These are phyloP conservation scores for Nicotiana tabacum DNA, from an alignment of 257 asterid genomes.

Conservation along the genomic window DNA sequence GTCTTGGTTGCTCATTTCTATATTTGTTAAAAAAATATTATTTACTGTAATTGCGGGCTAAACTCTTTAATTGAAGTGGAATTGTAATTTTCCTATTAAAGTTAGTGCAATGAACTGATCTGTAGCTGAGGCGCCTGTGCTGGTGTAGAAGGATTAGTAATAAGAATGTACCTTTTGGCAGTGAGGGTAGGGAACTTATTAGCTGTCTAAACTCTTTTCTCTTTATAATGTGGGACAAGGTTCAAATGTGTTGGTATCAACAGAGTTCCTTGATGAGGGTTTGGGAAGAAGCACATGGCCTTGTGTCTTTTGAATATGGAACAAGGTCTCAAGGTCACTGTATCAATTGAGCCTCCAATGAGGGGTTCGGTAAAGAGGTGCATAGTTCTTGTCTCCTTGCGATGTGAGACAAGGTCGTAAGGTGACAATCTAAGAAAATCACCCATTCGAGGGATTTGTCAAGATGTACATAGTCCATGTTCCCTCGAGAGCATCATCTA, in stretches of 20 bases:
- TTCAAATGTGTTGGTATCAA: background rate
- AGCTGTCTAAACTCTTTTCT: background rate
- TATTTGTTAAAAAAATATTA: background rate
- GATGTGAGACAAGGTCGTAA: background rate
- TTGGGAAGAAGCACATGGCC: background rate
- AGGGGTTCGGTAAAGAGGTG: background rate
- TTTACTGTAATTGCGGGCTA: background rate
- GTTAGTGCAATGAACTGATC: too few relatives aligned
- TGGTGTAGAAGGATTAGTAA: background rate
- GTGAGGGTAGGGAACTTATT: background rate
- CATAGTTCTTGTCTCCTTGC: background rate
- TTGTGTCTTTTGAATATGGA: background rate
- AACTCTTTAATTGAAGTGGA: background rate
- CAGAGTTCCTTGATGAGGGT: background rate
- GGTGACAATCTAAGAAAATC: background rate
- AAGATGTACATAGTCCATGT: background rate
- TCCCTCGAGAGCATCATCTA: background rate
- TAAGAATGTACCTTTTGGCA: background rate
- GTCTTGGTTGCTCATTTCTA: background rate
- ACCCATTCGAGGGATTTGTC: background rate
- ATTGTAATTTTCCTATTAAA: too few relatives aligned
- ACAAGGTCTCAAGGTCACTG: background rate
- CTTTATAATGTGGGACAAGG: background rate
- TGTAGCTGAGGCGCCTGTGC: background rate
- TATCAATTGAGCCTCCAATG: background rate